Conservation (phyloP, 306 rosid species). For the Erythrophleum fordii region DNA sequence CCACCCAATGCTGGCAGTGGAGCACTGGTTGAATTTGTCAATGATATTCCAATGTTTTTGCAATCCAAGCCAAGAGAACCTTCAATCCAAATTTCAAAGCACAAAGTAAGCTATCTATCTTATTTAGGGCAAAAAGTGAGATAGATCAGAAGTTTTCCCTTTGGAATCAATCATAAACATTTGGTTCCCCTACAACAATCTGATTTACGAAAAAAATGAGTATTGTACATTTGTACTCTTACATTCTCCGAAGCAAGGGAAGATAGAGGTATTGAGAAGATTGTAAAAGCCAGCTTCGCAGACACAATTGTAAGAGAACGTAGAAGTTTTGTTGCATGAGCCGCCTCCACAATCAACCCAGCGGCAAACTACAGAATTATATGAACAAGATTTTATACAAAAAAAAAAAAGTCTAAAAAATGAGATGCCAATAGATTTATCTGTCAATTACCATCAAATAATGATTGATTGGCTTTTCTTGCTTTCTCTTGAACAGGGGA, state of each 20-base stretch:
- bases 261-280: conserved; percentile 66
- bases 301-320: conserved; percentile 53
- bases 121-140: background rate
- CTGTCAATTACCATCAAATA: conserved; percentile 67
- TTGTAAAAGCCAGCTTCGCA: conserved; percentile 69
- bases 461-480: conserved; percentile 47
- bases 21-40: conserved; percentile 50
- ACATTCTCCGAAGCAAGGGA: conserved; percentile 81
- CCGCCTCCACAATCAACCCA: conserved; percentile 91
- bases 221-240: conserved; percentile 45
- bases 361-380: conserved; percentile 60
- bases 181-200: background rate
- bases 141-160: background rate
- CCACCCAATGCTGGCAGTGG: conserved; percentile 44
- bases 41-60: conserved; percentile 64
- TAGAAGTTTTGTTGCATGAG: conserved; percentile 72
- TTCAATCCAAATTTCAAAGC: conserved; percentile 41
- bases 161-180: conserved; percentile 7
- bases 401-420: background rate
- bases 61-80: conserved; percentile 80
- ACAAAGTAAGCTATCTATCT: conserved; percentile 7
- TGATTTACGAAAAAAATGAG: conserved; percentile 5
- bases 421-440: background rate
- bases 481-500: conserved; percentile 54
- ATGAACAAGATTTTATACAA: background rate